These are phyloP conservation scores for Aurinia saxatilis DNA, from an alignment of 345 rosid genomes.

Conservation along the genomic window DNA sequence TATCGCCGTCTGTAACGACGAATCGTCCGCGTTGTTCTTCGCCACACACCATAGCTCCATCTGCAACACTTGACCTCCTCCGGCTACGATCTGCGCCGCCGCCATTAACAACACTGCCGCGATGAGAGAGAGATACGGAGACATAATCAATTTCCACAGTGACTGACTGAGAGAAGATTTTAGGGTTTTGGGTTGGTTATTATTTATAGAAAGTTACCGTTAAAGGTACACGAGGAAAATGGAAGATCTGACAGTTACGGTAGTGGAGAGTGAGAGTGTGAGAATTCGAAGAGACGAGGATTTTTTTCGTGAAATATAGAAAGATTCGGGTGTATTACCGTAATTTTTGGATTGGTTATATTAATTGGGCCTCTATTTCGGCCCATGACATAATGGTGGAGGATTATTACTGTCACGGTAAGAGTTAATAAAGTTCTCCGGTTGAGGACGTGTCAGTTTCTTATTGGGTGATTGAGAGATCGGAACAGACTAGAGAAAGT, in stretches of 20 bases:
- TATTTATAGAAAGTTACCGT: constrained; percentile 28
- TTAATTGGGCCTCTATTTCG: neutral
- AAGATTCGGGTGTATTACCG: neutral
- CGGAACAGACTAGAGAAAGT: neutral
- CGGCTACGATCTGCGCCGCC: constrained; percentile 13
- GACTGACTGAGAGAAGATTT: neutral
- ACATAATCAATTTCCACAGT: neutral
- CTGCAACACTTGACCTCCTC: constrained; percentile 19
- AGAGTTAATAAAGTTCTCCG: too few species aligned
- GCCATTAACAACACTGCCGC: constrained; percentile 2
- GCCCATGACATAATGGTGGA: neutral
- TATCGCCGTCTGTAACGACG: constrained; percentile 64
- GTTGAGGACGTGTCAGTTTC: too few species aligned
- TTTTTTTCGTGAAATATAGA: neutral
- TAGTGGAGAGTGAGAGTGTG: neutral
- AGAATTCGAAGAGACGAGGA: neutral
- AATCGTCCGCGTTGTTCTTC: constrained; percentile 54
- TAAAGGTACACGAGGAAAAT: constrained; percentile 5
- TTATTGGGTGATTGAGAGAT: neutral
- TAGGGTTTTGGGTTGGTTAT: neutral
- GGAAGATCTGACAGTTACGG: constrained; percentile 22
- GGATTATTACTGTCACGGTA: neutral
- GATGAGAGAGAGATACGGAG: too few species aligned
- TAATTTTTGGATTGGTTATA: neutral
- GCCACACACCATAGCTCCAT: constrained; percentile 68